Evolutionary conservation across 805 yeast species (phyloP).

Genomic region (Kuraishia hungarica): DNA sequence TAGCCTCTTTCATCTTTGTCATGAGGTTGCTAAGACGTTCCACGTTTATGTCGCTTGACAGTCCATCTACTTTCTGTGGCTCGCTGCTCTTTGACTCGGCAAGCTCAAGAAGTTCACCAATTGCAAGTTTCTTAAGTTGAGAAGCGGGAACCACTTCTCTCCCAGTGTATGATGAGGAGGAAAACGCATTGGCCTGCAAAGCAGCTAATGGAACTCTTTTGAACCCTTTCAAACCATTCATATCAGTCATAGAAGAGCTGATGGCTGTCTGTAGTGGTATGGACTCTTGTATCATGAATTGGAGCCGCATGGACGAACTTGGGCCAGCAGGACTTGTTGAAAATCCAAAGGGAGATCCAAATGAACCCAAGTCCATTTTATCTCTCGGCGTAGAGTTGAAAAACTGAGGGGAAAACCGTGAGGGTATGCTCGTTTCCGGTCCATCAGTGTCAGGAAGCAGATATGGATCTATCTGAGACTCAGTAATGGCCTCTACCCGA

Average conservation of each 20-base stretch:
- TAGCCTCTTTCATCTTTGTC: not conserved
- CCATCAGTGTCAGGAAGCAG: not conserved
- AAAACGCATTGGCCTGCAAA: not conserved
- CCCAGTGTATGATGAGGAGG: not conserved
- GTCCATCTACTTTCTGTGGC: not conserved
- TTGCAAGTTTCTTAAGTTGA: not conserved
- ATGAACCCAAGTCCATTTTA: not conserved
- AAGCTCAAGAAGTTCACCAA: not conserved
- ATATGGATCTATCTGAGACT: not conserved
- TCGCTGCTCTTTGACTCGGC: not conserved
- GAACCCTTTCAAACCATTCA: not conserved
- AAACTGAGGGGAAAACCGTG: not conserved
- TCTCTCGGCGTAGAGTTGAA: not conserved
- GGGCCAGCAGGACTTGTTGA: not conserved
- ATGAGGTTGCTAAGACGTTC: not conserved
- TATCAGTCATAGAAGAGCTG: not conserved
- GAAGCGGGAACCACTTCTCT: not conserved
- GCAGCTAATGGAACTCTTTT: not conserved
- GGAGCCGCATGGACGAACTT: not conserved
- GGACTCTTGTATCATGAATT: not conserved
- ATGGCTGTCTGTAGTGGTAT: not conserved
- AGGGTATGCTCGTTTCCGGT: not conserved
- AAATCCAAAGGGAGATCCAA: not conserved
- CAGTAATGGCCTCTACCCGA: not conserved
- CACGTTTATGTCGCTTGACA: not conserved